Evolutionary conservation across 2,329 filamentous ascomycete species (phyloP).

Genomic region (Colletotrichum paranaense): DNA sequence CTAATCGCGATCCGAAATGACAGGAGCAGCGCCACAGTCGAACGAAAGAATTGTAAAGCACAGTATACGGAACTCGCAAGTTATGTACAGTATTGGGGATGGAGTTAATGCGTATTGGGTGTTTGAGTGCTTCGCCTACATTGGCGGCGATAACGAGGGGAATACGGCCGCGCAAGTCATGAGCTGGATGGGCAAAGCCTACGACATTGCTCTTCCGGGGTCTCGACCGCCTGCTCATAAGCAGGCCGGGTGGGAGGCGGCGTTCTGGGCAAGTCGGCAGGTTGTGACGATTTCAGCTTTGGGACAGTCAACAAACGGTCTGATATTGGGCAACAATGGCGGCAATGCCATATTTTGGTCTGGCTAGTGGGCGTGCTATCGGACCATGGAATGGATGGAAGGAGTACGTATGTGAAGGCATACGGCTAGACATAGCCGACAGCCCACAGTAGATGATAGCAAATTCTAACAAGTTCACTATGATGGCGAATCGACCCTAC

Average conservation of each 20-base stretch:
- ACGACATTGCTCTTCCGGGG: slow-evolving; percentile 18
- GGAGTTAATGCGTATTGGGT: slow-evolving; percentile 33
- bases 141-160: slow-evolving; percentile 12
- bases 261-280: slow-evolving; percentile 26
- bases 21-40: slow-evolving; percentile 4
- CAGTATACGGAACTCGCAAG: slow-evolving; percentile 31
- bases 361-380: slow-evolving; percentile 4
- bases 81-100: slow-evolving; percentile 34
- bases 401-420: slow-evolving; percentile 6
- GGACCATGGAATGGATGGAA: neutral
- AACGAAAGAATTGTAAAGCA: slow-evolving; percentile 30
- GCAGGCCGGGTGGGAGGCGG: slow-evolving; percentile 21
- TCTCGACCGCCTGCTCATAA: slow-evolving; percentile 5
- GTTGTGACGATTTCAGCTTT: slow-evolving; percentile 23
- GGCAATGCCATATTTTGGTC: slow-evolving; percentile 16
- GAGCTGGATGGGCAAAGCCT: slow-evolving; percentile 14
- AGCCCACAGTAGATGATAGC: slow-evolving; percentile 29
- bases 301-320: slow-evolving; percentile 2
- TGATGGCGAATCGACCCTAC: too few species aligned
- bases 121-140: slow-evolving; percentile 17
- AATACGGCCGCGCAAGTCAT: slow-evolving; percentile 18
- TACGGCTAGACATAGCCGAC: slow-evolving; percentile 12
- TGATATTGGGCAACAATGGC: slow-evolving; percentile 1
- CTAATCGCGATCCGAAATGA: slow-evolving; percentile 17
- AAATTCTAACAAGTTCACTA: slow-evolving; percentile 19